Conservation (phyloP, 352 stramenopile species). For the Phytophthora pinifolia region DNA sequence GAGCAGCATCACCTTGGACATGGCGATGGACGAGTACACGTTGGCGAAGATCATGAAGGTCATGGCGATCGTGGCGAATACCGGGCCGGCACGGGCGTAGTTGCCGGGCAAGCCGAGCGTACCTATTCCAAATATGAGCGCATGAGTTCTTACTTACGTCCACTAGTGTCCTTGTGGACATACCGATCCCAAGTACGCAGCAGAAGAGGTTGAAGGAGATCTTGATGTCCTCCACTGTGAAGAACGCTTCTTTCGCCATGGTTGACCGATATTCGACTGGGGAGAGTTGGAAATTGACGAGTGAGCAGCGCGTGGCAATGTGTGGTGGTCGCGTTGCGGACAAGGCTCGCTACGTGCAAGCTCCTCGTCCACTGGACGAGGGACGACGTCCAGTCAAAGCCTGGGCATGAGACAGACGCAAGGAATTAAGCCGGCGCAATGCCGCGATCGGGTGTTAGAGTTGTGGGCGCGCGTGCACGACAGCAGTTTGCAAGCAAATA, state of each 20-base stretch:
- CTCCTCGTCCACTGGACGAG: slow-evolving; percentile 27
- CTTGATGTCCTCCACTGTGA: slow-evolving; percentile 29
- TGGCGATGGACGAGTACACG: slow-evolving; percentile 31
- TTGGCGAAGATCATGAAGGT: slow-evolving; percentile 54
- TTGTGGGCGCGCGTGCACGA: slow-evolving; percentile 4
- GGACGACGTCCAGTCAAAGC: no score
- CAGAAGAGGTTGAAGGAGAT: slow-evolving; percentile 43
- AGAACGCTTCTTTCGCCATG: slow-evolving; percentile 34
- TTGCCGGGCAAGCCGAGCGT: slow-evolving; percentile 61
- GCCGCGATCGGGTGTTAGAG: slow-evolving; percentile 18
- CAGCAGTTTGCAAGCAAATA: background rate
- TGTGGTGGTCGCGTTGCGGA: slow-evolving; percentile 10
- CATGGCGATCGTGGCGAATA: slow-evolving; percentile 42
- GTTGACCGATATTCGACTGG: slow-evolving; percentile 13
- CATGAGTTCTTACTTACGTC: no score
- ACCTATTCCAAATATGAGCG: no score
- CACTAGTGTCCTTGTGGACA: no score
- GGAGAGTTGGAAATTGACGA: slow-evolving; percentile 10
- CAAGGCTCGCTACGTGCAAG: slow-evolving; percentile 2
- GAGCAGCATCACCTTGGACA: slow-evolving; percentile 35
- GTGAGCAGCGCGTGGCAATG: slow-evolving; percentile 12
- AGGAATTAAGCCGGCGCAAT: slow-evolving; percentile 20
- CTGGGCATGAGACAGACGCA: slow-evolving; percentile 21
- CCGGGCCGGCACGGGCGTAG: slow-evolving; percentile 48
- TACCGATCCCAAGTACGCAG: slow-evolving; percentile 55